These are phyloP conservation scores for Chenopodium formosanum DNA, from an alignment of 148 eudicot species.

Conservation along the genomic window DNA sequence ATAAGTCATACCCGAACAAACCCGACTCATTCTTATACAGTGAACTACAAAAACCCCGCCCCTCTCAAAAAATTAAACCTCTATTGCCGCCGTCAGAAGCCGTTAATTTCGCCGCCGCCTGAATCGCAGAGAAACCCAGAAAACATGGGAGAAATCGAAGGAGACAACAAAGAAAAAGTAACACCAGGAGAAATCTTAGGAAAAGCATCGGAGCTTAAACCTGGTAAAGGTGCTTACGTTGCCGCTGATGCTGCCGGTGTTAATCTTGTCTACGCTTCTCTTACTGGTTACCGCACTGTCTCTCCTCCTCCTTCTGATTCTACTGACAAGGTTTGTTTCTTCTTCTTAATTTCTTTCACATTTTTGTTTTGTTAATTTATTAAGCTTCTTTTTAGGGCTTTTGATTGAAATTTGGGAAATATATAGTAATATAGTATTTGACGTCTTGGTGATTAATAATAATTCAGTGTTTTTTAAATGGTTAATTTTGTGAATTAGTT, in stretches of 20 bases:
- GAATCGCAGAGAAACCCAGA: neutral
- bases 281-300: slow-evolving; percentile 57
- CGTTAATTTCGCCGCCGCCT: neutral
- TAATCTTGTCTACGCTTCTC: slow-evolving; percentile 62
- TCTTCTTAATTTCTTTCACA: neutral
- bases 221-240: slow-evolving; percentile 75
- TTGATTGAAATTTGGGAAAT: too few relatives aligned
- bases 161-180: slow-evolving; percentile 41
- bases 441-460: too few relatives aligned
- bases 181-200: slow-evolving; percentile 90
- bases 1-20: too few relatives aligned
- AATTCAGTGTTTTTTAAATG: neutral
- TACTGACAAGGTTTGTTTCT: slow-evolving; percentile 50
- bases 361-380: neutral
- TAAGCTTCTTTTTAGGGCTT: neutral
- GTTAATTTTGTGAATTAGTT: too few relatives aligned
- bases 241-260: slow-evolving; percentile 36
- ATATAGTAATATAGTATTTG: too few relatives aligned
- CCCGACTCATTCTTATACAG: neutral
- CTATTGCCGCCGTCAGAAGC: neutral
- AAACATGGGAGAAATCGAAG: slow-evolving; percentile 13
- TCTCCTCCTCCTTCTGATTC: slow-evolving; percentile 43
- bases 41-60: neutral
- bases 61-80: neutral
- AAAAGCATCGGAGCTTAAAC: slow-evolving; percentile 47